phyloP scores from a whole-genome alignment of 257 asterid species.

The Verbena officinalis region DNA sequence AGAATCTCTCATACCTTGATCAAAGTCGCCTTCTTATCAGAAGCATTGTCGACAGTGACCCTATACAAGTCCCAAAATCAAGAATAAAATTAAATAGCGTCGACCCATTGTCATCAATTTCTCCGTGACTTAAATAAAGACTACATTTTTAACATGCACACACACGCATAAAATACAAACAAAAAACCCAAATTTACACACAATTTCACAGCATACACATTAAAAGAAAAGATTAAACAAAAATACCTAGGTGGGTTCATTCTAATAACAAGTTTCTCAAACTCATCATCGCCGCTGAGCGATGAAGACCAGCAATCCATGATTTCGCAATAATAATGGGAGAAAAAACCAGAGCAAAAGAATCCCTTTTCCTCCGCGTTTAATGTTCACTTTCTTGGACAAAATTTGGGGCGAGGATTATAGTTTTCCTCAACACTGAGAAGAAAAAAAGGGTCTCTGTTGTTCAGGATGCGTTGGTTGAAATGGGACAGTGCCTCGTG shows the following conservation, averaged over 20 bases:
- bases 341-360: not conserved
- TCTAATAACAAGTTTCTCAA: constrained; percentile 74
- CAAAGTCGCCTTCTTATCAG: constrained; percentile 41
- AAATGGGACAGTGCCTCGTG: constrained; percentile 32
- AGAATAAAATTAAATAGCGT: constrained; percentile 12
- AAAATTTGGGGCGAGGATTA: not conserved
- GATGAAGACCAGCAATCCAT: constrained; percentile 73
- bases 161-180: not conserved
- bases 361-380: constrained; percentile 3
- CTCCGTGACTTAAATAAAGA: not conserved
- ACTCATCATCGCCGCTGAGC: constrained; percentile 65
- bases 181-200: not conserved
- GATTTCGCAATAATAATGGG: not conserved
- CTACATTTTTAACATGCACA: constrained; percentile 13
- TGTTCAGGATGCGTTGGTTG: constrained; percentile 19
- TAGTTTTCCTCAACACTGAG: constrained; percentile 19
- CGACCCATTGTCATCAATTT: constrained; percentile 5
- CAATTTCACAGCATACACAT: constrained; percentile 14
- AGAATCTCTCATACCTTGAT: constrained; percentile 33
- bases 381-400: not conserved
- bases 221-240: not conserved
- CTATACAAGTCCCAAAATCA: constrained; percentile 39
- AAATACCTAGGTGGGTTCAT: constrained; percentile 84
- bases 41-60: constrained; percentile 51
- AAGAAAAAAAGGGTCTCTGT: constrained; percentile 17